Evolutionary conservation across 2,329 filamentous ascomycete genomes (phyloP), one percentile per base, ranked within the genome.

Genomic region (Cordyceps farinosa): DNA sequence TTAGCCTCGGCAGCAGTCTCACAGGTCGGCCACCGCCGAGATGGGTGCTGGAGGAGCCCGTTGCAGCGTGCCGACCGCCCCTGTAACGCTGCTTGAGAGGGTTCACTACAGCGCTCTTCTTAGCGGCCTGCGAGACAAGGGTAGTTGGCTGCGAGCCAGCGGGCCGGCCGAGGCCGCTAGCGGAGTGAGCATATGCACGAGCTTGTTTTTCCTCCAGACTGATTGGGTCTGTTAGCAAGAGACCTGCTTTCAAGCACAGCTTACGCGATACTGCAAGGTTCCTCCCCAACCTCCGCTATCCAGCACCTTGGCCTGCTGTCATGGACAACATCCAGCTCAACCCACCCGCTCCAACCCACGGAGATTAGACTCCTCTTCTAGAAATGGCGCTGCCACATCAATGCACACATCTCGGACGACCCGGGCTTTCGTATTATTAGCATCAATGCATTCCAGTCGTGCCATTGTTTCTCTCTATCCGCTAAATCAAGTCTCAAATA

Each of bases 1-100:
- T 67, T 68, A 67, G 68, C 68, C 68, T 69, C 68, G 68, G 68
- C 64, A 65, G 62, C 29, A 55, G 52, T 36, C 51, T 8, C 22
- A 15, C 32, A 53, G 30, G 40, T 38, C 58, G 58, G 58, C 29
- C 58, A 42, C n/a, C 50, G 40, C 50, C 38, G 48, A 61, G 38
- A n/a, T 10, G 32, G 32, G 30, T 8, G 52, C 34, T 42, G 34
- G 17, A 30, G 10, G 11, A 38, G 17, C 9, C 29, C 11, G 11
- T 32, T 30, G 6, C 47, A 30, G 47, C 47, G 29, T 9, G 48
- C 51, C n/a, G 32, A 40, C 30, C 30, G 50, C 30, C 22, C 22
- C 50, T 53, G 32, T 36, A 38, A 11, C 15, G 11, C 29, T n/a
- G 30, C 29, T 15, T 3, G 22, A n/a, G 51, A 3, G 51, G 27